Evolutionary conservation across 2,329 filamentous ascomycete genomes (phyloP).

Genomic region (Colletotrichum simmondsii): DNA sequence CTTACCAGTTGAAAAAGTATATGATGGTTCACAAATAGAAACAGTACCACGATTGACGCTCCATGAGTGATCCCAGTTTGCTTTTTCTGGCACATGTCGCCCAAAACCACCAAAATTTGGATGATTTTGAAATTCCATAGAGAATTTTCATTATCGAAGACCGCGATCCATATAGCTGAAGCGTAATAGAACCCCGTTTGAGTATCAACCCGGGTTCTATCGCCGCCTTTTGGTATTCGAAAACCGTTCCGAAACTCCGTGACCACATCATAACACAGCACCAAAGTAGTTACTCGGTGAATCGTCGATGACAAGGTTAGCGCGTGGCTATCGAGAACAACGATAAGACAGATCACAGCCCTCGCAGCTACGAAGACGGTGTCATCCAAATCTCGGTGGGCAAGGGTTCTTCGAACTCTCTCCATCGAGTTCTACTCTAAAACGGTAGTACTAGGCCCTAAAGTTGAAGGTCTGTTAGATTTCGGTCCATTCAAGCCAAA

Average conservation of each 20-base stretch:
- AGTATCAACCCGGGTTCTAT: not conserved
- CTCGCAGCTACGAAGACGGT: not conserved
- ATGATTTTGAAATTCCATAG: not conserved
- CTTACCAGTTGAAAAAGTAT: not conserved
- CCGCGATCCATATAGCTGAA: not conserved
- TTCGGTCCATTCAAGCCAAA: not conserved
- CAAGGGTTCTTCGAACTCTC: not conserved
- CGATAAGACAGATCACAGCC: not conserved
- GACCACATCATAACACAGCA: not conserved
- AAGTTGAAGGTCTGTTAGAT: not conserved
- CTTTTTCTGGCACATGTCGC: not conserved
- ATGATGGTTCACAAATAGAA: not conserved
- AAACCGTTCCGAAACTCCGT: not conserved
- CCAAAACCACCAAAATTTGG: not conserved
- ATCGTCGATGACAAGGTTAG: not conserved
- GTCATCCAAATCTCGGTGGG: not conserved
- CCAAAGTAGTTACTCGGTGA: not conserved
- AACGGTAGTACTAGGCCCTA: not conserved
- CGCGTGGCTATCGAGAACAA: not conserved
- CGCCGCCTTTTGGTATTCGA: not conserved
- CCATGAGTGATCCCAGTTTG: not conserved
- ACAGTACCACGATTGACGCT: not conserved
- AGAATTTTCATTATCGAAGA: not conserved
- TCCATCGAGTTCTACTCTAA: not conserved
- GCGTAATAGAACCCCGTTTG: not conserved